Evolutionary conservation across 2,329 filamentous ascomycete genomes (phyloP).

Genomic region (Phoma sp.): DNA sequence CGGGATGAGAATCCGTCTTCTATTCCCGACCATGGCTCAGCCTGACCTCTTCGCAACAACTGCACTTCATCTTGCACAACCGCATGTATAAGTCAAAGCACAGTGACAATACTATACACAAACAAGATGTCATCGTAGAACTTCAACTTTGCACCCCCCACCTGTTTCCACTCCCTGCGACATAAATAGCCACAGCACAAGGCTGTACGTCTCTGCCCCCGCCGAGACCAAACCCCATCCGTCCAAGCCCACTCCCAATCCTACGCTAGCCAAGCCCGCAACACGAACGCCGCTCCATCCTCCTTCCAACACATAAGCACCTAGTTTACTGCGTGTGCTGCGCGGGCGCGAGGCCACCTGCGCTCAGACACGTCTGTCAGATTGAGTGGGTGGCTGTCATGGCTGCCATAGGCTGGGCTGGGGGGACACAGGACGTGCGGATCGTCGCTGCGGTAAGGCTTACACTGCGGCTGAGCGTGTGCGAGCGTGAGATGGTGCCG

Average conservation of each 20-base stretch:
- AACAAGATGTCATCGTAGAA: too few species aligned
- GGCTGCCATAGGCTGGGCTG: neutral
- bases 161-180: neutral
- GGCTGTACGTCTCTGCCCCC: slow-evolving; percentile 3
- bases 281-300: neutral
- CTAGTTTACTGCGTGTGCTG: neutral
- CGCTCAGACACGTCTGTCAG: neutral
- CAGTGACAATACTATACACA: too few species aligned
- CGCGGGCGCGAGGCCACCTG: neutral
- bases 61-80: too few species aligned
- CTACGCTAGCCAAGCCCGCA: neutral
- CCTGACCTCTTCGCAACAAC: too few species aligned
- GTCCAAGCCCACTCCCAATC: neutral
- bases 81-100: too few species aligned
- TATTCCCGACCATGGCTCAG: too few species aligned
- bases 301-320: slow-evolving; percentile 10
- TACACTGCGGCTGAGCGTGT: neutral
- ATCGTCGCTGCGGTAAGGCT: neutral
- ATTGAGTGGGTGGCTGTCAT: too few species aligned
- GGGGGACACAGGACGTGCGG: neutral
- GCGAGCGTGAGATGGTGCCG: neutral
- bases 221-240: neutral
- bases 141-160: too few species aligned
- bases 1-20: too few species aligned
- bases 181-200: neutral